Base-by-base conservation (phyloP, 2,329 filamentous ascomycete species). In the Conoideocrella luteorostrata region DNA sequence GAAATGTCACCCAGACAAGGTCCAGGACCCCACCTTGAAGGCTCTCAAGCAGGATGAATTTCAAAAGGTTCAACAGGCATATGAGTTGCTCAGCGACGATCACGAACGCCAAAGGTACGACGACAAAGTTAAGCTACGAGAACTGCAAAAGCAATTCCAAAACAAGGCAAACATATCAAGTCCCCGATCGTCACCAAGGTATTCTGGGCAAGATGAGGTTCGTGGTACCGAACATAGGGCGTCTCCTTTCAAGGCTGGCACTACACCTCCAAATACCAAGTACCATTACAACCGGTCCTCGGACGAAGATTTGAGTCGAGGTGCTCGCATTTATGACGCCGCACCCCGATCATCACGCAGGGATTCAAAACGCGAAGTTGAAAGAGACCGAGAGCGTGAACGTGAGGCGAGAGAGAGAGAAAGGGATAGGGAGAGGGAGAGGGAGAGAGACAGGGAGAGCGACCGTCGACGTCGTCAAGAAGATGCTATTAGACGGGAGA, bases 1-100 rank as follows among this genome's bases (percentile, higher is more conserved):
- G 54, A 88, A 86, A 63, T 90, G 85, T 60, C 90, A 96, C 55
- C 90, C 90, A 26, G 90, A 96, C 72, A 95, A 95, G 68, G 80
- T 95, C 50, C 83, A 88, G 52, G 79, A 95, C 56, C 80, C 84
- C 42, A 71, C 79, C 13, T 71, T 86, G 56, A 94, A 93, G 66
- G 79, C 80, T 47, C 70, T 80, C 54, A 94, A 90, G 63, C 81
- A 86, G 55, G 83, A 88, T 54, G 84, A 95, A 65, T 98, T 97
- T 58, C 89, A 96, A 65, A 82, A 81, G 61, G 87, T 97, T 26
- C 90, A 96, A 63, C 80, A 90, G 56, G 90, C 93, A 40, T 98
- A 95, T 66, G 93, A 97, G 65, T 73, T 93, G 23, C 78, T 98
- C 48, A 86, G 80, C 57, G 84, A 96, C 59, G 85, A 91, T 22